These are phyloP conservation scores for Scutellaria baicalensis DNA, from an alignment of 257 asterid genomes.

Conservation along the genomic window DNA sequence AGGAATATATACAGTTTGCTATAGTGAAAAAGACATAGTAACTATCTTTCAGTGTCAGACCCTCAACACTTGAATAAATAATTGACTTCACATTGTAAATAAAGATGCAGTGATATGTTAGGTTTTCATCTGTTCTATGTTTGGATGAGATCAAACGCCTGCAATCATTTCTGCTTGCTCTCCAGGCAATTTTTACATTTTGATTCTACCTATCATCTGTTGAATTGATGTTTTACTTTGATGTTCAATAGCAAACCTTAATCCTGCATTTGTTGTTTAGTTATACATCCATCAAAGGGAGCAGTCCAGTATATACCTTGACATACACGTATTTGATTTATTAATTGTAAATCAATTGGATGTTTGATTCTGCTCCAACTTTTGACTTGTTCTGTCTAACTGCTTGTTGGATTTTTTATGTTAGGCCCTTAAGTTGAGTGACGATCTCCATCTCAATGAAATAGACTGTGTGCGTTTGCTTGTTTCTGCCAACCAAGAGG, in stretches of 20 bases:
- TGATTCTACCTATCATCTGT: constrained; percentile 1
- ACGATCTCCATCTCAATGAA: constrained; percentile 94
- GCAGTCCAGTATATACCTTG: not conserved
- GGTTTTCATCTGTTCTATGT: not conserved
- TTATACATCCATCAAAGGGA: not conserved
- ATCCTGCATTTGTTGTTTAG: constrained; percentile 3
- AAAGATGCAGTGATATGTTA: not conserved
- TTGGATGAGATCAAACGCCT: not conserved
- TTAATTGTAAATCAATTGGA: not conserved
- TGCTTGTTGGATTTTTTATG: constrained; percentile 17
- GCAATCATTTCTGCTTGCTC: not conserved
- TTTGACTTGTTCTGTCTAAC: constrained; percentile 13
- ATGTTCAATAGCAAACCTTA: not conserved
- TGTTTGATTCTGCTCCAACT: constrained; percentile 1
- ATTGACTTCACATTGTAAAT: not conserved
- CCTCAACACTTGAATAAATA: not conserved
- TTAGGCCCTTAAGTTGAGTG: constrained; percentile 86
- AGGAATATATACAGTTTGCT: not conserved
- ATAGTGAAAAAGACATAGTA: not conserved
- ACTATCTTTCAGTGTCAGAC: not conserved
- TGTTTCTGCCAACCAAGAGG: constrained; percentile 90
- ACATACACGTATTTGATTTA: not conserved
- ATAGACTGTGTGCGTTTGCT: constrained; percentile 80
- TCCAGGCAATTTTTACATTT: not conserved
- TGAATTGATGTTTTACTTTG: not conserved